These are phyloP conservation scores for Caryopteris hybrid DNA, from an alignment of 305 asterid species.

Conservation along the genomic window DNA sequence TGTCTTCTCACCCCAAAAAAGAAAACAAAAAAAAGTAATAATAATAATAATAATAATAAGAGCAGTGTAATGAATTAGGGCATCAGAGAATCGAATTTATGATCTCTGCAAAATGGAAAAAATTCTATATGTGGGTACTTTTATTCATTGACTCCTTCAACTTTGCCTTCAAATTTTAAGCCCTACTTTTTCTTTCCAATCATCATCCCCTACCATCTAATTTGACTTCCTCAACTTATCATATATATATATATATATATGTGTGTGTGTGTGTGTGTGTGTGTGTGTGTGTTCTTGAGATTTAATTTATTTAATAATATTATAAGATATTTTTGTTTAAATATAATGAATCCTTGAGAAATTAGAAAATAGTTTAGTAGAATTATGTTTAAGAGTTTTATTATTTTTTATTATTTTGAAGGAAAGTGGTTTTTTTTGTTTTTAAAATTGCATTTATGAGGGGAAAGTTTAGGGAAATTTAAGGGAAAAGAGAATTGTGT, in stretches of 20 bases:
- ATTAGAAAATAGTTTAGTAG: too few relatives aligned
- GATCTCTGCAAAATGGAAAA: constrained; percentile 20
- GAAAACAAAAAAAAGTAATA: background rate
- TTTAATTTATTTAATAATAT: background rate
- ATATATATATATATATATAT: background rate
- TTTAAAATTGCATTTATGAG: background rate
- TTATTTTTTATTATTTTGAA: too few relatives aligned
- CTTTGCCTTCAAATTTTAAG: constrained; percentile 19
- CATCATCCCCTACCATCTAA: constrained; percentile 43
- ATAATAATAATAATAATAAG: background rate
- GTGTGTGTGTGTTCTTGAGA: too few relatives aligned
- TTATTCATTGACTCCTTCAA: constrained; percentile 27
- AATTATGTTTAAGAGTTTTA: too few relatives aligned
- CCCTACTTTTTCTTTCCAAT: constrained; percentile 27
- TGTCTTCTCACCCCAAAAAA: constrained; percentile 21
- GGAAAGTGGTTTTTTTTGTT: background rate
- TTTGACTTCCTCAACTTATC: constrained; percentile 33
- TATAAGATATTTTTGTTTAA: background rate
- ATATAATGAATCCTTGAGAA: too few relatives aligned
- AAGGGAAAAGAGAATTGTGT: too few relatives aligned
- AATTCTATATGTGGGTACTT: constrained; percentile 22
- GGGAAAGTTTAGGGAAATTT: background rate
- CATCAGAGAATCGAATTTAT: constrained; percentile 30
- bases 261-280: too few relatives aligned
- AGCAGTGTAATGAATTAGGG: constrained; percentile 9